A percentile compares a stretch with the other conserved stretches of the same genome.
These are phyloP conservation scores for Boletellus deceptivus DNA, from an alignment of 1,284 basidiomycete species.

Conservation along the genomic window DNA sequence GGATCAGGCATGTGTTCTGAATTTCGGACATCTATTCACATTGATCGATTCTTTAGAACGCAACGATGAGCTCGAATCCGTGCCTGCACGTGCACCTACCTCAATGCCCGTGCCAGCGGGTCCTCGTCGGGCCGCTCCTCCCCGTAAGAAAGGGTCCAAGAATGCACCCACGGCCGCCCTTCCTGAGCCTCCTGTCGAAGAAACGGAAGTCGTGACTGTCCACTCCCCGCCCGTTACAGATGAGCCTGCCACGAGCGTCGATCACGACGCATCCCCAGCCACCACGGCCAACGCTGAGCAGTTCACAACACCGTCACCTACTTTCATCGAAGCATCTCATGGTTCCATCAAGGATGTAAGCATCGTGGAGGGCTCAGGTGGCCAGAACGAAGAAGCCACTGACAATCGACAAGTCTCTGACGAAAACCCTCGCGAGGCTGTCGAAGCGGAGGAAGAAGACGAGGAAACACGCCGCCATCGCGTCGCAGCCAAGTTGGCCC, in stretches of 20 bases:
- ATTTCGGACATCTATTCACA: neutral
- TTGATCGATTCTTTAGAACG: slow-evolving; percentile 10
- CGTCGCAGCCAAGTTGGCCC: slow-evolving; percentile 59
- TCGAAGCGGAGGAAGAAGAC: slow-evolving; percentile 49
- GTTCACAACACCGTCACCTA: neutral
- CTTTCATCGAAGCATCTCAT: slow-evolving; percentile 2
- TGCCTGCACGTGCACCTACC: slow-evolving; percentile 36
- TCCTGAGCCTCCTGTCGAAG: slow-evolving; percentile 27
- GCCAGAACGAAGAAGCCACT: too few species aligned
- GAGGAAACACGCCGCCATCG: slow-evolving; percentile 52
- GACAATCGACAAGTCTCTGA: slow-evolving; percentile 19
- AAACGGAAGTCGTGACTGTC: slow-evolving; percentile 7
- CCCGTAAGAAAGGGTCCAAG: slow-evolving; percentile 60
- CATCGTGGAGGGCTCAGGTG: slow-evolving; percentile 4
- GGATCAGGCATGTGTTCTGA: slow-evolving; percentile 17
- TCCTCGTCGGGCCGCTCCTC: slow-evolving; percentile 66
- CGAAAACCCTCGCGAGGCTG: slow-evolving; percentile 19
- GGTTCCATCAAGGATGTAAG: slow-evolving; percentile 8
- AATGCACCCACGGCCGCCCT: slow-evolving; percentile 32
- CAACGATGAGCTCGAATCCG: slow-evolving; percentile 32
- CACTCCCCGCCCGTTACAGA: slow-evolving; percentile 1
- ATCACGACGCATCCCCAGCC: slow-evolving; percentile 4
- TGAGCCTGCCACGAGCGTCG: slow-evolving; percentile 2
- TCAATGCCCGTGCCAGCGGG: slow-evolving; percentile 74
- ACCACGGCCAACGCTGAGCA: neutral